phyloP scores from a whole-genome alignment of 371 early-diverging fungal species.

The Mucor velutinosus region DNA sequence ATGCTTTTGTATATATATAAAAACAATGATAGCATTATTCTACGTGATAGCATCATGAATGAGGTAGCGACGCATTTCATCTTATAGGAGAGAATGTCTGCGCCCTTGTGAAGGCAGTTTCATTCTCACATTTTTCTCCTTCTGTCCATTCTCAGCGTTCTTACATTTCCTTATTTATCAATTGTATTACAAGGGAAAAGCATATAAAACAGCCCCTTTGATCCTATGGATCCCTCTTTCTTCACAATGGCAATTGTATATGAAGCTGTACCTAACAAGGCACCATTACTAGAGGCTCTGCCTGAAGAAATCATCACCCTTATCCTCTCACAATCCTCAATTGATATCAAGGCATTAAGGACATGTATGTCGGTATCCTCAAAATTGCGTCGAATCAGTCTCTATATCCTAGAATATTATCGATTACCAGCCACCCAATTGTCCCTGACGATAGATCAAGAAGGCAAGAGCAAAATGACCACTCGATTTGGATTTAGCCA shows the following conservation, averaged over 20 bases:
- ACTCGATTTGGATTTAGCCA: slow-evolving; percentile 9
- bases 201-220: not conserved
- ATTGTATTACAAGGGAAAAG: not conserved
- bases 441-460: slow-evolving; percentile 18
- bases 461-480: slow-evolving; percentile 15
- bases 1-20: not conserved
- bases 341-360: slow-evolving; percentile 9
- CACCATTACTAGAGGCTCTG: slow-evolving; percentile 1
- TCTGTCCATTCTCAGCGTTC: slow-evolving; percentile 1
- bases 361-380: slow-evolving; percentile 1
- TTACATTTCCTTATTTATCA: not conserved
- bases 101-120: not conserved
- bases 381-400: slow-evolving; percentile 4
- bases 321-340: slow-evolving; percentile 1
- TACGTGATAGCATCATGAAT: not conserved
- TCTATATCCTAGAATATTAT: not conserved
- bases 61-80: not conserved
- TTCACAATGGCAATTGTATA: not conserved
- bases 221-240: not conserved
- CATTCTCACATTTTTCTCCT: not conserved
- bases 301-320: slow-evolving; percentile 21
- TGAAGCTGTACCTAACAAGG: not conserved
- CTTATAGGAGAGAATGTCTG: not conserved
- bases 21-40: not conserved
- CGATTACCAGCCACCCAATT: slow-evolving; percentile 6